phyloP scores from a whole-genome alignment of 2,329 filamentous ascomycete species.

The Clarireedia paspali region DNA sequence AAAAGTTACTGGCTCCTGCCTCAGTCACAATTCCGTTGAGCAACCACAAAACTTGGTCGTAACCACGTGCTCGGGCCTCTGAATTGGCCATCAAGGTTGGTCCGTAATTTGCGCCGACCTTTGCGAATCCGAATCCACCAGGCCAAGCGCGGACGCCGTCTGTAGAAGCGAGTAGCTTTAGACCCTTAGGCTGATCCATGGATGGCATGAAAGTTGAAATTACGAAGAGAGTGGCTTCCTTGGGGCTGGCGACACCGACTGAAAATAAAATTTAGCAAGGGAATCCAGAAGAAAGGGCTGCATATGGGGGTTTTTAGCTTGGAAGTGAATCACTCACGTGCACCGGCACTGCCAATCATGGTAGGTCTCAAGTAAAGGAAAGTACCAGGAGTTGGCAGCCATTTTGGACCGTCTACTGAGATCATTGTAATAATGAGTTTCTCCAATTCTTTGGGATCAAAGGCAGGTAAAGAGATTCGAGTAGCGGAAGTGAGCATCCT shows the following conservation, averaged over 20 bases:
- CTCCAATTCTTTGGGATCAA: conserved; percentile 64
- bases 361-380: conserved; percentile 78
- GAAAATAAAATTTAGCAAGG: background rate
- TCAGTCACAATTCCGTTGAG: conserved; percentile 81
- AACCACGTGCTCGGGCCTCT: conserved; percentile 66
- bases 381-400: conserved; percentile 65
- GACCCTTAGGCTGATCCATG: conserved; percentile 46
- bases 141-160: conserved; percentile 89
- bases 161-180: conserved; percentile 70
- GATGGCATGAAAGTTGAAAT: conserved; percentile 58
- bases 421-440: conserved; percentile 66
- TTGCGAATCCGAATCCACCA: conserved; percentile 85
- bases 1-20: conserved; percentile 89
- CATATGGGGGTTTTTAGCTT: background rate
- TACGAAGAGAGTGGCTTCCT: conserved; percentile 82
- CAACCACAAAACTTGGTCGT: conserved; percentile 89
- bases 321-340: conserved; percentile 31
- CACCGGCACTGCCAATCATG: conserved; percentile 73
- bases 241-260: conserved; percentile 70
- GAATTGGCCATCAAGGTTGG: conserved; percentile 71
- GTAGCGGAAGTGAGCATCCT: conserved; percentile 43
- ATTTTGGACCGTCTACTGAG: conserved; percentile 65
- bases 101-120: conserved; percentile 91
- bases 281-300: background rate
- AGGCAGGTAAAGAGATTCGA: conserved; percentile 68